Conservation (phyloP, 202 grass and related monocot genomes). For the Sporobolus alterniflorus region DNA sequence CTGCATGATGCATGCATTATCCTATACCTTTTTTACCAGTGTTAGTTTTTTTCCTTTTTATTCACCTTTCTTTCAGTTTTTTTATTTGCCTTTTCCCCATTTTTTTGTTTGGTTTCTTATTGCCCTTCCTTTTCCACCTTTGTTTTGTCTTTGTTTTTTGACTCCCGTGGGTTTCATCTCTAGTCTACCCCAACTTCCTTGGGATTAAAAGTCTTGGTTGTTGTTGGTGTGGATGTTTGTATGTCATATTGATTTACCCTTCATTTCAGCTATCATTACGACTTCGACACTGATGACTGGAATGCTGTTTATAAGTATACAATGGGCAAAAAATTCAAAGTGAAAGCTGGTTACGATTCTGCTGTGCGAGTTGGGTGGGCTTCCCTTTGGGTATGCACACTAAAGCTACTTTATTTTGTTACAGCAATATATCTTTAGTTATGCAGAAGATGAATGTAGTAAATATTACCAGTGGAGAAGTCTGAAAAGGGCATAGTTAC, state of each 20-base stretch:
- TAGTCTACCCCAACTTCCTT: too few relatives aligned
- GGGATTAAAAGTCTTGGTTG: too few relatives aligned
- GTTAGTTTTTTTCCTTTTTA: background rate
- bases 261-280: slow-evolving; percentile 73
- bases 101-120: too few relatives aligned
- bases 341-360: slow-evolving; percentile 99
- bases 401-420: slow-evolving; percentile 15
- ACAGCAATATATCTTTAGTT: slow-evolving; percentile 7
- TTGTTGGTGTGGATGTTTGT: slow-evolving; percentile 24
- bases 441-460: slow-evolving; percentile 8
- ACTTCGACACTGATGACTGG: slow-evolving; percentile 75
- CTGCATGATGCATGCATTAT: slow-evolving; percentile 11
- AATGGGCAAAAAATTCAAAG: slow-evolving; percentile 76
- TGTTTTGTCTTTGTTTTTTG: too few relatives aligned
- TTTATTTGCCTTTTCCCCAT: too few relatives aligned
- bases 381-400: slow-evolving; percentile 84
- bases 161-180: too few relatives aligned
- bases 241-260: slow-evolving; percentile 6
- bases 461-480: background rate
- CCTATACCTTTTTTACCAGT: background rate
- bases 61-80: too few relatives aligned
- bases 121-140: too few relatives aligned
- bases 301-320: slow-evolving; percentile 88
- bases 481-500: background rate
- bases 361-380: slow-evolving; percentile 74